Base-by-base conservation (phyloP, 2,329 filamentous ascomycete species). In the Epichloe amarillans region DNA sequence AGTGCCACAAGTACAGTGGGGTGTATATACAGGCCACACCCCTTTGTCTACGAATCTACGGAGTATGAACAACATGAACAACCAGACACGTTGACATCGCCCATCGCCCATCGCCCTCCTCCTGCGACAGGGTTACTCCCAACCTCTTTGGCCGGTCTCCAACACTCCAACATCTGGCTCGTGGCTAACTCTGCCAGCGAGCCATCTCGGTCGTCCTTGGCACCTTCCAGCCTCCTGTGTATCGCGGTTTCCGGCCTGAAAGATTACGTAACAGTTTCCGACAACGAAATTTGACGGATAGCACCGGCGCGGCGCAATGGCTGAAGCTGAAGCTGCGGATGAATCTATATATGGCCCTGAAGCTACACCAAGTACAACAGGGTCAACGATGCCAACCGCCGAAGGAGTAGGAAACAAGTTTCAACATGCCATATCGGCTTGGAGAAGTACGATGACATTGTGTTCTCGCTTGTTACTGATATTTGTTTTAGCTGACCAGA, bases 391-490 rank as follows among this genome's bases (percentile, higher is more conserved):
- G 30, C 57, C 62, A 23, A 60, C 60, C 8, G 61, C 64, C 15
- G 79, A 82, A 46, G 79, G 78, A 37, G 82, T 15, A 1, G 47
- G 84, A 59, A 97, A 95, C 73, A 96, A 95, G 69, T 98, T 98
- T 66, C 93, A 98, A 67, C 86, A 84, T 64, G 93, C 93, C 51
- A 95, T 98, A 60, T 87, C 88, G 56, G 87, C 90, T 65, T 98
- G 93, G 93, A 83, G 93, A 73, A 90, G 90, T 95, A 79, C 46
- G 66, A 46, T 48, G 50, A 54, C 39, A 17, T 30, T 5, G 14
- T 33, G 33, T 35, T 36, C 37, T n/a, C 15, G 14, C 45, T 4
- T 11, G 3, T 12, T 23, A 3, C 21, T 36, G 4, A 14, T 12
- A 6, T 11, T 41, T 40, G 19, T 14, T 23, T 43, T 36, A 21